Evolutionary conservation across 1,139 yeast genomes (phyloP), one percentile per base, ranked within the genome.

Genomic region (Hyphopichia burtonii): DNA sequence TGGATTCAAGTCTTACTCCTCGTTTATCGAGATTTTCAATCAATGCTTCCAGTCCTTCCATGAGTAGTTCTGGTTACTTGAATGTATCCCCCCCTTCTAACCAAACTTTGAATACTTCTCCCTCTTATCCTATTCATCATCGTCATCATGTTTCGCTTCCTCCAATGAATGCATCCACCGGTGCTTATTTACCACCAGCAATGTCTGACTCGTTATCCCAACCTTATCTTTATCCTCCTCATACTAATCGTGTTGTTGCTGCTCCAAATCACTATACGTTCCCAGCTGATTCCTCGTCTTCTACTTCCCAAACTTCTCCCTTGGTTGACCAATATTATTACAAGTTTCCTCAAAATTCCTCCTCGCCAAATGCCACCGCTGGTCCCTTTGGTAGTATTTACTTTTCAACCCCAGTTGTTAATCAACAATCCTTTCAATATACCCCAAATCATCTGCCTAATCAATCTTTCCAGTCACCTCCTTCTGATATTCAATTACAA

Each of bases 161-260:
- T 12, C 34, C 22, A 10, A 28, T 30, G 14, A 23, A 14, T 12
- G 28, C 19, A 11, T n/a, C 34, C 15, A 4, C 16, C 20, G 16
- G 36, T 34, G 17, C 19, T 25, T 18, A 32, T 38, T 22, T 28
- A 19, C 14, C 38, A 19, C 17, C 38, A 14, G 15, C n/a, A 15
- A 16, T 9, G n/a, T n/a, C n/a, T 15, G 11, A 25, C 12, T 8
- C 28, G 4, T 25, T 9, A 8, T 25, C 28, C 12, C 7, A 25
- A 3, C 28, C 11, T 9, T 25, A 25, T 12, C n/a, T 25, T 25
- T 25, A 25, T 25, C 28, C 28, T 4, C 12, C 11, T 9, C 11
- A 8, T 7, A 25, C 28, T 11, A 11, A 8, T 25, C 11, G 28
- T 9, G 7, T 9, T 11, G n/a, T 25, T 10, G 12, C 28, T 8